phyloP scores from a whole-genome alignment of 495 filamentous ascomycete genomes.

The Penicillium fimorum region DNA sequence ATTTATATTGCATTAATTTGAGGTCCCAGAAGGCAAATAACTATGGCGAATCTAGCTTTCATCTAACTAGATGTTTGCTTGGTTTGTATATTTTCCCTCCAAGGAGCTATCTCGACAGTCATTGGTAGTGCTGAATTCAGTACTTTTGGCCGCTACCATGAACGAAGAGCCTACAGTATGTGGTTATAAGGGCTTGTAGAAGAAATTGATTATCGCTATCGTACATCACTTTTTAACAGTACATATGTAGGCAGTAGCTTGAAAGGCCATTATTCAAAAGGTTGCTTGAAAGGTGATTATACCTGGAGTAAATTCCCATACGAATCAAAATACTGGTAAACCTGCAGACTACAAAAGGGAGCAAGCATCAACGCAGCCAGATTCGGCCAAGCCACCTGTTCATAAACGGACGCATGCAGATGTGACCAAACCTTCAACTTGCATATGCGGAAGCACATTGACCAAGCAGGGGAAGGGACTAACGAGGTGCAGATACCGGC shows the following conservation, averaged over 20 bases:
- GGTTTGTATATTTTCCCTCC: too few species aligned
- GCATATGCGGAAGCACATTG: slow-evolving; percentile 1
- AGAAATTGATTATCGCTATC: too few species aligned
- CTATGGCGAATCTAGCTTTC: too few species aligned
- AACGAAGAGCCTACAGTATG: too few species aligned
- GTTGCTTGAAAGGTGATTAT: neutral
- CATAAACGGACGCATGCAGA: neutral
- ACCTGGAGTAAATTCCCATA: neutral
- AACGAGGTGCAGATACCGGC: neutral
- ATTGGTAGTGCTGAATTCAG: too few species aligned
- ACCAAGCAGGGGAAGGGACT: neutral
- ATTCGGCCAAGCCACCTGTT: slow-evolving; percentile 3
- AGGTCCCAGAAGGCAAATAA: neutral
- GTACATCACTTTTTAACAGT: too few species aligned
- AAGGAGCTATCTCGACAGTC: too few species aligned
- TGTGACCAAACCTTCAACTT: neutral
- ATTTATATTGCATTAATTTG: too few species aligned
- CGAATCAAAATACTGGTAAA: neutral
- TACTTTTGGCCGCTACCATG: too few species aligned
- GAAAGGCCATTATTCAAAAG: neutral
- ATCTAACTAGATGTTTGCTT: too few species aligned
- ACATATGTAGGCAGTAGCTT: too few species aligned
- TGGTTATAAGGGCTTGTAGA: too few species aligned
- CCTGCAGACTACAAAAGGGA: neutral
- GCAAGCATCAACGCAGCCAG: neutral